Evolutionary conservation across 805 yeast genomes (phyloP), one percentile per base, ranked within the genome.

Genomic region (Spathaspora arborariae): DNA sequence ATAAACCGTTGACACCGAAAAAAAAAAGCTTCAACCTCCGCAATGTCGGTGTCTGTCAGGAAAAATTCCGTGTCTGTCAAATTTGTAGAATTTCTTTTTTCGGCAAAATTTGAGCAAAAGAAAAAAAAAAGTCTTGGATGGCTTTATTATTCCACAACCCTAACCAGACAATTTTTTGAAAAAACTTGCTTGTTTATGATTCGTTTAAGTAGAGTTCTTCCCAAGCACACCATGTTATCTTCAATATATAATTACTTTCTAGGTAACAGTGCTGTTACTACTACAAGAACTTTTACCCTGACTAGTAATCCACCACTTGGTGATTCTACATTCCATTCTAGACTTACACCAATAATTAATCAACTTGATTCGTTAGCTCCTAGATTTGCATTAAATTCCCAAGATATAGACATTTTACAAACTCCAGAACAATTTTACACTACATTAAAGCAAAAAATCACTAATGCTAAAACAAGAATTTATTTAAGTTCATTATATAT

Each of bases 401-500:
- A 74, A 35, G 80, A 85, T 49, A 77, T 90, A 35, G 78, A 76
- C 38, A 77, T 91, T 15, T 52, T 91, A 26, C 68, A 70, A 19
- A 74, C 75, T 45, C 99, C 99, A 0, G 68, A 59, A 1, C 80
- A 75, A n/a, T 94, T 94, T 59, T 92, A 94, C 64, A 51, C 68
- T 2, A 66, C 76, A 2, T 67, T 94, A 44, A 87, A 82, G 56
- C 40, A 56, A 2, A 86, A 85, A 55, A 91, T 92, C 16, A 51
- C 64, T 2, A 43, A 57, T 0, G 92, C 98, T 1, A 65, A 85
- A 45, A 50, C 65, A 5, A 73, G 96, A 38, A 75, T 94, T 8
- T 94, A 90, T 57, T 74, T 94, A 33, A 85, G 96, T 4, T 84
- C 96, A 1, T 70, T 94, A 36, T 94, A 94, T 60, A 74, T 94